Evolutionary conservation across 345 rosid genomes (phyloP).

Genomic region (Zanthoxylum bungeanum): DNA sequence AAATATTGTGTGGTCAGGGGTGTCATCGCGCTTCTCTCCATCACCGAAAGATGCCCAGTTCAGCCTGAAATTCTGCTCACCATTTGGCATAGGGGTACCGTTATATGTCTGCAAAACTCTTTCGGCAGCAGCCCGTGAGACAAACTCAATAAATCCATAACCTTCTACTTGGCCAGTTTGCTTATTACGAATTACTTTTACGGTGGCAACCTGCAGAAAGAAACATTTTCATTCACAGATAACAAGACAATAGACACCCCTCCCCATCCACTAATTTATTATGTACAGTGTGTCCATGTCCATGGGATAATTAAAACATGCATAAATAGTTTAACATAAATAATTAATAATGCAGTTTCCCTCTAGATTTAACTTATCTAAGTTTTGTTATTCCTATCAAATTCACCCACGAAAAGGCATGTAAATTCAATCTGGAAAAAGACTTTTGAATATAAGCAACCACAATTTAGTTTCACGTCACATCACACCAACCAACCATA

Average conservation of each 20-base stretch:
- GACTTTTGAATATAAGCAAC: neutral
- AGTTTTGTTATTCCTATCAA: neutral
- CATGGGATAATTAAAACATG: neutral
- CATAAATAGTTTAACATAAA: neutral
- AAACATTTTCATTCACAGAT: neutral
- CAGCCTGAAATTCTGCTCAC: constrained; percentile 71
- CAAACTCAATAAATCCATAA: constrained; percentile 80
- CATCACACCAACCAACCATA: neutral
- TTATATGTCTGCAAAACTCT: constrained; percentile 66
- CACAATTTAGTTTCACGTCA: neutral
- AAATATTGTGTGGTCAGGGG: constrained; percentile 73
- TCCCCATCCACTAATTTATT: neutral
- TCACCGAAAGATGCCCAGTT: constrained; percentile 82
- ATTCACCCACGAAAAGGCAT: neutral
- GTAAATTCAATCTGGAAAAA: neutral
- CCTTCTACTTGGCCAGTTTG: constrained; percentile 73
- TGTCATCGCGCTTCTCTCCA: constrained; percentile 79
- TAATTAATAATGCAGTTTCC: neutral
- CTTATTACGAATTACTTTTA: constrained; percentile 83
- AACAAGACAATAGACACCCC: neutral
- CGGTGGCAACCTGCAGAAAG: constrained; percentile 39
- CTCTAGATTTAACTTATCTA: neutral
- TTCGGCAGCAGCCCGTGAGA: constrained; percentile 71
- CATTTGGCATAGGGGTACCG: constrained; percentile 67
- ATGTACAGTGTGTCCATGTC: neutral